Conservation (phyloP, 108 stramenopile genomes). For the Discostella stelligeroides region DNA sequence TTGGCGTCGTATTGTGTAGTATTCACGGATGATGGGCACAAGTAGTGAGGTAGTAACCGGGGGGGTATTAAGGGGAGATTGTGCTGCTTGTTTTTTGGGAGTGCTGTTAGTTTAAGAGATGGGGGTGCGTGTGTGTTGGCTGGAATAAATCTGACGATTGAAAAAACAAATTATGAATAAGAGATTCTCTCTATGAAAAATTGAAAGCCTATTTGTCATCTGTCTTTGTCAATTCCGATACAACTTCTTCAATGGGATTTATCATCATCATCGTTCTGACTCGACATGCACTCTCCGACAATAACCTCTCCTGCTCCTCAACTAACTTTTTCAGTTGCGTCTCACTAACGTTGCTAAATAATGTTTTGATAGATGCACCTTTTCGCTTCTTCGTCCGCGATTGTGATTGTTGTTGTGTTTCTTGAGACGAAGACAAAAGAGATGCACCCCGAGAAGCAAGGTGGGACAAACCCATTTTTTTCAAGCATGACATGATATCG, state of each 20-base stretch:
- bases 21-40: no score
- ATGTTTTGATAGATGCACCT: background rate
- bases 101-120: background rate
- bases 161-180: background rate
- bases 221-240: background rate
- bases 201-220: background rate
- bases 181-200: background rate
- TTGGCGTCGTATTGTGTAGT: no score
- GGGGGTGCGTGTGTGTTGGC: background rate
- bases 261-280: background rate
- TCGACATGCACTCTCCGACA: conserved; percentile 29
- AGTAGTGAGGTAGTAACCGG: no score
- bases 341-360: conserved; percentile 1
- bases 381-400: conserved; percentile 16
- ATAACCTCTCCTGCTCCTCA: conserved; percentile 30
- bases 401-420: background rate
- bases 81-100: background rate
- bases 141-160: no score
- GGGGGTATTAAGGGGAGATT: background rate
- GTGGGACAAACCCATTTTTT: conserved; percentile 18
- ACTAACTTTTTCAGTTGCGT: conserved; percentile 7
- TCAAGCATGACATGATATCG: conserved; percentile 14
- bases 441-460: conserved; percentile 15
- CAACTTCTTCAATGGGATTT: no score
- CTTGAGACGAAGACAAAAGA: background rate